Evolutionary conservation across 2,329 filamentous ascomycete species (phyloP).

Genomic region (Colletotrichum falcatum): DNA sequence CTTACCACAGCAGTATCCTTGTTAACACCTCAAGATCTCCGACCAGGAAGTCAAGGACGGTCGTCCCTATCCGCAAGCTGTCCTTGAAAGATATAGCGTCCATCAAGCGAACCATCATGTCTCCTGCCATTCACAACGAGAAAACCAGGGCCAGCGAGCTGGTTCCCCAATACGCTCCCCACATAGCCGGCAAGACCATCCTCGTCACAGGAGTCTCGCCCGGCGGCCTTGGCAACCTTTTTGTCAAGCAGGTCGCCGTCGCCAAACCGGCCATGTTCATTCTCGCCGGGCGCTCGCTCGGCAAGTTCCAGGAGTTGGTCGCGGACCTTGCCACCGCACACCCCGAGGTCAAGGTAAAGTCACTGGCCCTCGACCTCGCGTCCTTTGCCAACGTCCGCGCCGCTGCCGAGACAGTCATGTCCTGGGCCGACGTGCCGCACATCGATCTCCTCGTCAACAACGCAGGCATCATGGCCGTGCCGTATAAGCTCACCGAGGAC

Average conservation of each 20-base stretch:
- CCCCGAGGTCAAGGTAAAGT: slow-evolving; percentile 51
- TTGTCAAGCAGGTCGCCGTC: slow-evolving; percentile 51
- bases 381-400: slow-evolving; percentile 54
- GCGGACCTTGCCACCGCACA: slow-evolving; percentile 49
- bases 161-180: slow-evolving; percentile 45
- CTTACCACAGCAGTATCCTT: too few species aligned
- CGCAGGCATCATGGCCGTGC: slow-evolving; percentile 56
- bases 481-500: slow-evolving; percentile 49
- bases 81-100: neutral
- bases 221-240: slow-evolving; percentile 53
- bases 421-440: slow-evolving; percentile 48
- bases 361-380: slow-evolving; percentile 54
- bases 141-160: slow-evolving; percentile 46
- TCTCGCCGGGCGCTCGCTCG: slow-evolving; percentile 57
- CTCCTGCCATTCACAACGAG: slow-evolving; percentile 16
- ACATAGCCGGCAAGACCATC: slow-evolving; percentile 53
- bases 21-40: neutral
- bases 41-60: neutral
- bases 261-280: slow-evolving; percentile 57
- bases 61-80: neutral
- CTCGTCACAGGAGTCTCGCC: slow-evolving; percentile 58
- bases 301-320: slow-evolving; percentile 54
- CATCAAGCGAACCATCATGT: neutral
- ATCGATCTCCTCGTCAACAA: slow-evolving; percentile 59
- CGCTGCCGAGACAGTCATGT: slow-evolving; percentile 52